Evolutionary conservation across 805 yeast species (phyloP).

Genomic region (Cephaloascus fragrans): DNA sequence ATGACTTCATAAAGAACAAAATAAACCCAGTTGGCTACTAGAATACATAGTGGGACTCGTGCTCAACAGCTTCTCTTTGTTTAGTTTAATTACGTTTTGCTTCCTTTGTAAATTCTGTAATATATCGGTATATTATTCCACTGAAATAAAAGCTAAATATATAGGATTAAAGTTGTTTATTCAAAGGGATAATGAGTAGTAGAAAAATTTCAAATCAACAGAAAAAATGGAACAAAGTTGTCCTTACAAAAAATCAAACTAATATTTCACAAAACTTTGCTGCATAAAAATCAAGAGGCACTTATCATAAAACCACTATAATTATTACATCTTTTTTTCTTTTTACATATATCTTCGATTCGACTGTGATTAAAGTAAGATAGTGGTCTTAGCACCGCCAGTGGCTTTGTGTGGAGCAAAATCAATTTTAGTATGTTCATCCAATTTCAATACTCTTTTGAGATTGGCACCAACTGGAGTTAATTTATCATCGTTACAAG

Average conservation of each 20-base stretch:
- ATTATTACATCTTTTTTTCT: background rate
- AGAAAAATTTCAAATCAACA: too few relatives aligned
- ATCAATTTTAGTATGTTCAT: slow-evolving; percentile 70
- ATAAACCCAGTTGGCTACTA: slow-evolving; percentile 30
- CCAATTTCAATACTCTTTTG: slow-evolving; percentile 73
- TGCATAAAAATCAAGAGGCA: too few relatives aligned
- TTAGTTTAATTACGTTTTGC: too few relatives aligned
- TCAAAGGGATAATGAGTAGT: background rate
- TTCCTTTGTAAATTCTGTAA: too few relatives aligned
- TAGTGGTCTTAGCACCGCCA: slow-evolving; percentile 25
- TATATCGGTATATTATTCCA: too few relatives aligned
- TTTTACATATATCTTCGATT: background rate
- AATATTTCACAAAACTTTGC: background rate
- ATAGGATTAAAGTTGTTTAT: background rate
- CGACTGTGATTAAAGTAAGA: slow-evolving; percentile 8
- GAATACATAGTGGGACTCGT: too few relatives aligned
- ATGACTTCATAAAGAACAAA: slow-evolving; percentile 39
- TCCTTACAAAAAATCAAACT: background rate
- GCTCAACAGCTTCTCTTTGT: too few relatives aligned
- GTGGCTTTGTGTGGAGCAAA: slow-evolving; percentile 60
- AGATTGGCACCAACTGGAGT: slow-evolving; percentile 76
- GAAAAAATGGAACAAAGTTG: too few relatives aligned
- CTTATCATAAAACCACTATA: background rate
- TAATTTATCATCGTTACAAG: slow-evolving; percentile 54
- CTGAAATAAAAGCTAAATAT: background rate